Conservation (phyloP, 768 basidiomycete species). For the Glaciozyma antarctica region DNA sequence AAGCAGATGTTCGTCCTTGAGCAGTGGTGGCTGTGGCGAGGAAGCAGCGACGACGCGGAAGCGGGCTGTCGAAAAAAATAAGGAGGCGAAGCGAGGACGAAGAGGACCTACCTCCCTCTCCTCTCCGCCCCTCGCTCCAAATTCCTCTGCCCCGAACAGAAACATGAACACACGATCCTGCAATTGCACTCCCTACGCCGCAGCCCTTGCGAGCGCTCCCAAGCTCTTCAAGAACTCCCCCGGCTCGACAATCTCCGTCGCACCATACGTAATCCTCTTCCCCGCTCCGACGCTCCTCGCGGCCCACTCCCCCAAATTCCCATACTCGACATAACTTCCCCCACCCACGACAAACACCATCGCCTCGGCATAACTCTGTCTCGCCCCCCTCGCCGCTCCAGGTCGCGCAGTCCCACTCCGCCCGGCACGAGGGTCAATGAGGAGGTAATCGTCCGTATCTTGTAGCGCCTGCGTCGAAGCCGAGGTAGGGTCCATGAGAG, state of each 20-base stretch:
- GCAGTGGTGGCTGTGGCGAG: too few species aligned
- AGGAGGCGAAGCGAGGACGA: too few species aligned
- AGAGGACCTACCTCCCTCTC: too few species aligned
- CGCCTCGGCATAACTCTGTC: conserved; percentile 63
- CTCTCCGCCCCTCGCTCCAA: too few species aligned
- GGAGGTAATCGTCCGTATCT: conserved; percentile 91
- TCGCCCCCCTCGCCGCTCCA: not conserved
- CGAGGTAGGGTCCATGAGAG: conserved; percentile 91
- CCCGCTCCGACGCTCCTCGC: conserved; percentile 32
- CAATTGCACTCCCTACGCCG: too few species aligned
- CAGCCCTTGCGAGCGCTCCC: conserved; percentile 41
- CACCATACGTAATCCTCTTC: conserved; percentile 68
- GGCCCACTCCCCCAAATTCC: conserved; percentile 92
- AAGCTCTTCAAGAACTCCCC: conserved; percentile 68
- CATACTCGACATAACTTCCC: conserved; percentile 93
- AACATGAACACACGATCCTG: too few species aligned
- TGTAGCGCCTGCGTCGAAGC: conserved; percentile 89
- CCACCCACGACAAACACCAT: conserved; percentile 93
- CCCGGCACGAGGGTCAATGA: conserved; percentile 81
- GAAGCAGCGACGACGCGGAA: too few species aligned
- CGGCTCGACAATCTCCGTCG: conserved; percentile 89
- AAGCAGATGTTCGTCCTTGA: too few species aligned
- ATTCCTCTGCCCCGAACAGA: too few species aligned
- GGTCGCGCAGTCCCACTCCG: conserved; percentile 37
- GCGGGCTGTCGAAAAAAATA: too few species aligned